Base-by-base conservation (phyloP, 1,284 basidiomycete species). In the Naganishia albida region DNA sequence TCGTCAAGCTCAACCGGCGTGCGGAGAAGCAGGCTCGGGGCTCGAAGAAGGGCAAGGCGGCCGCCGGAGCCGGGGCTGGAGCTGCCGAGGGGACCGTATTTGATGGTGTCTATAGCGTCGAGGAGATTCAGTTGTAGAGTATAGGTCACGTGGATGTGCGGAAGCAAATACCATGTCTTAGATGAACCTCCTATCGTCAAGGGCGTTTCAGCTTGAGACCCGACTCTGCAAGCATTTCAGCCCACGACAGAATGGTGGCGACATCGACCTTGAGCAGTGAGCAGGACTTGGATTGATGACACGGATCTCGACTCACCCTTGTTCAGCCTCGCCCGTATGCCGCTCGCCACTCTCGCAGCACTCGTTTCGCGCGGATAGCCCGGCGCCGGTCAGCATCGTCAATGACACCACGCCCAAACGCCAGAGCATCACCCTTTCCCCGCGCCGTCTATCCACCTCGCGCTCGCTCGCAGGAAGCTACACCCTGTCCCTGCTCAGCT, bases 1-100 rank as follows among this genome's bases (percentile, higher is more conserved):
- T 78, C 2, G 68, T 79, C 26, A 75, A 72, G 23, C 68, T 75
- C 0, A 57, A 72, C 1, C 70, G 70, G 42, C 66, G 74, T 49
- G 73, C 74, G 59, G 69, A 72, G 44, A 62, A 67, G 53, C 69
- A 73, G 68, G 64, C 48, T 23, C 69, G 69, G 43, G 66, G 68
- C 59, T 30, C 40, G 8, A 67, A 69, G 57, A 67, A 70, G 63
- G 65, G 63, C 20, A 23, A 48, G 30, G 51, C 7, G 15, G 43
- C 39, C 15, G 23, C 26, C 12, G 28, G 6, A n/a, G 23, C 26
- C 12, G 28, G 6, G 26, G 54, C 25, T 7, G 51, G 46, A 42
- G 42, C 50, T 38, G 42, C 50, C 23, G 20, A 50, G 44, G 66
- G 56, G 38, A 62, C 43, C 18, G 49, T 25, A 46, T 46, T 57